Conservation (phyloP, 495 filamentous ascomycete genomes). For the Margaritispora aquatica region DNA sequence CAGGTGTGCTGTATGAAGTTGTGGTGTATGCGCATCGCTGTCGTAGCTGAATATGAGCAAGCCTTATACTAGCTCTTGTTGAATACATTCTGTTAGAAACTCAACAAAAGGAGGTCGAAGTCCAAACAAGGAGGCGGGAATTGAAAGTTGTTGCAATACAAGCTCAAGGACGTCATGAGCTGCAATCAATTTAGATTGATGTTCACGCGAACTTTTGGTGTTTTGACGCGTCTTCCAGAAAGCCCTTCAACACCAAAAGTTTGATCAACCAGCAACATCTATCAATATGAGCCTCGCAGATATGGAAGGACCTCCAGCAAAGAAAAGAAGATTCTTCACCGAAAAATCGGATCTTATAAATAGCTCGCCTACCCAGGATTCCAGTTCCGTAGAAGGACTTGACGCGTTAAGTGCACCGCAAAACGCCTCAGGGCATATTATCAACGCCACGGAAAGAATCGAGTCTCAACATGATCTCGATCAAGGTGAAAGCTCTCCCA, state of each 20-base stretch:
- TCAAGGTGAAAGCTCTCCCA: background rate
- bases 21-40: constrained; percentile 20
- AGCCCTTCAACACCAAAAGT: background rate
- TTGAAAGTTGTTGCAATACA: too few species aligned
- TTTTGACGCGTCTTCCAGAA: constrained; percentile 36
- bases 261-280: background rate
- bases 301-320: constrained; percentile 57
- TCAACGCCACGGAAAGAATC: background rate
- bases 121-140: too few species aligned
- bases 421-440: background rate
- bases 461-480: background rate
- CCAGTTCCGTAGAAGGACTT: constrained; percentile 17
- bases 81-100: constrained; percentile 21
- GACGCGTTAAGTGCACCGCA: constrained; percentile 15
- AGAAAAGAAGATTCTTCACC: constrained; percentile 77
- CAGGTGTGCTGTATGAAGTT: constrained; percentile 25
- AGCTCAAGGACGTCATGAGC: constrained; percentile 9
- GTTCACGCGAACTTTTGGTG: constrained; percentile 22
- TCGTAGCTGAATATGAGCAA: constrained; percentile 1
- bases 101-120: background rate
- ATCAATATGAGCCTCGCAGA: constrained; percentile 48
- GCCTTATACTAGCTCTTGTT: constrained; percentile 15
- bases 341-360: constrained; percentile 40
- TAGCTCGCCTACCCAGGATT: constrained; percentile 9
- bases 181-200: constrained; percentile 32